Evolutionary conservation across 2,329 filamentous ascomycete genomes (phyloP).

Genomic region (Pseudogymnoascus sp.): DNA sequence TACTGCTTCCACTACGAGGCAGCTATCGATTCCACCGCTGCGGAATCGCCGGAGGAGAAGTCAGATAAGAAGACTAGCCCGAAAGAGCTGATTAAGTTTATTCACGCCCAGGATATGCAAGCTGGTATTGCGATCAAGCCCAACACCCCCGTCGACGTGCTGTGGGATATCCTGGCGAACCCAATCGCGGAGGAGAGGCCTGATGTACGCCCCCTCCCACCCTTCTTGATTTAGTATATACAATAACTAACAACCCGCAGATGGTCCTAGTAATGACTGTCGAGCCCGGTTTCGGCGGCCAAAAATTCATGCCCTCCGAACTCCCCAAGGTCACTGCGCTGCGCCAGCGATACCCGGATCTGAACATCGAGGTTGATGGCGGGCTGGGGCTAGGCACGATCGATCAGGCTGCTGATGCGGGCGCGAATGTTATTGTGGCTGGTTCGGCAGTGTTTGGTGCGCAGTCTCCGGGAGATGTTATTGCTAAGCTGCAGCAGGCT

Average conservation of each 20-base stretch:
- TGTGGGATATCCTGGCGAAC: constrained; percentile 82
- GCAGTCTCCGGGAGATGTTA: constrained; percentile 78
- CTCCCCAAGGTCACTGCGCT: constrained; percentile 87
- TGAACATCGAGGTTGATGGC: constrained; percentile 97
- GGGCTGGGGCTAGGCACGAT: constrained; percentile 83
- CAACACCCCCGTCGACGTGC: constrained; percentile 77
- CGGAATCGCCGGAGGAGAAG: constrained; percentile 64
- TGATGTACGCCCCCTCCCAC: constrained; percentile 60
- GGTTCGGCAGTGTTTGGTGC: constrained; percentile 94
- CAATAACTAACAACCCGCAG: constrained; percentile 37
- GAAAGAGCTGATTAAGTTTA: constrained; percentile 77
- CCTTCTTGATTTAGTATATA: not conserved
- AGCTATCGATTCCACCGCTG: constrained; percentile 72
- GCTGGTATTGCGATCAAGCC: constrained; percentile 96
- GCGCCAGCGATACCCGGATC: constrained; percentile 73
- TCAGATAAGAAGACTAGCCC: constrained; percentile 70
- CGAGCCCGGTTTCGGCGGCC: constrained; percentile 91
- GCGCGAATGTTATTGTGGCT: constrained; percentile 95
- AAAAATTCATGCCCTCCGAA: constrained; percentile 96
- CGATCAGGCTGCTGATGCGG: constrained; percentile 86
- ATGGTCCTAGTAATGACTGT: constrained; percentile 99
- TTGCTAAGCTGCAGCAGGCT: constrained; percentile 67
- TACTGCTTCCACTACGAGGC: constrained; percentile 99
- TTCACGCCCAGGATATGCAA: constrained; percentile 79
- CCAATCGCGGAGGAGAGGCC: constrained; percentile 66